These are phyloP conservation scores for Fragilaria radians DNA, from an alignment of 108 stramenopile species.

Conservation along the genomic window DNA sequence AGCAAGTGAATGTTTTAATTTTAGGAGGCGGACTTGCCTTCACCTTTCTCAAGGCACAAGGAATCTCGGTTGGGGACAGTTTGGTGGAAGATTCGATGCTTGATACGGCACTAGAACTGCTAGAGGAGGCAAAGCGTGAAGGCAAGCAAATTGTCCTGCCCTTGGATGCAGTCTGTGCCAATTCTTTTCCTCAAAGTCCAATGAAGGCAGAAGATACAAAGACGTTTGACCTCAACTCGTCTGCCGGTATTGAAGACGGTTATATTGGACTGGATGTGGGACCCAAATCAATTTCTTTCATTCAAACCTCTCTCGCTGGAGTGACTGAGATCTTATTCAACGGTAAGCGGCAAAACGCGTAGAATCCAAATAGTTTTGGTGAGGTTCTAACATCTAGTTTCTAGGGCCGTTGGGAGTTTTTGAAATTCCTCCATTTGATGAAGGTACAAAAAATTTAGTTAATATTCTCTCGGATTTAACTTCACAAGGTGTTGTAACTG, in stretches of 20 bases:
- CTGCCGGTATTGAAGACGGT: constrained; percentile 75
- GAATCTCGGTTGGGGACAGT: constrained; percentile 66
- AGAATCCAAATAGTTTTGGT: not conserved
- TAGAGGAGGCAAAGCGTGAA: constrained; percentile 51
- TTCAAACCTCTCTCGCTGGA: constrained; percentile 47
- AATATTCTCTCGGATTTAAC: constrained; percentile 85
- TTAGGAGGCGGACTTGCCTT: constrained; percentile 97
- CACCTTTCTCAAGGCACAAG: constrained; percentile 93
- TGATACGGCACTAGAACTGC: constrained; percentile 77
- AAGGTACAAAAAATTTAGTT: constrained; percentile 82
- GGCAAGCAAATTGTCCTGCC: constrained; percentile 83
- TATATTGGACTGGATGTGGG: constrained; percentile 99
- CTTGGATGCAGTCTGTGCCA: constrained; percentile 80
- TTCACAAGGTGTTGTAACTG: constrained; percentile 68
- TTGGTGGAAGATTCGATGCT: constrained; percentile 89
- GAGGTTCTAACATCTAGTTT: not conserved
- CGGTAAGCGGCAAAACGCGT: constrained; percentile 8
- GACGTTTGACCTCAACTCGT: constrained; percentile 48
- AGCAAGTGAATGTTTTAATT: constrained; percentile 83
- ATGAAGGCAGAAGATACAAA: constrained; percentile 54
- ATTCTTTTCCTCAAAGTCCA: constrained; percentile 43
- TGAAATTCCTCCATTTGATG: constrained; percentile 85
- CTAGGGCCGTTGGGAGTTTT: constrained; percentile 96
- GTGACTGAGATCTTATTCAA: constrained; percentile 89
- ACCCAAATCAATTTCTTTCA: constrained; percentile 66